phyloP scores from a whole-genome alignment of 176 grass and related monocot genomes.

The Musa itinerans region DNA sequence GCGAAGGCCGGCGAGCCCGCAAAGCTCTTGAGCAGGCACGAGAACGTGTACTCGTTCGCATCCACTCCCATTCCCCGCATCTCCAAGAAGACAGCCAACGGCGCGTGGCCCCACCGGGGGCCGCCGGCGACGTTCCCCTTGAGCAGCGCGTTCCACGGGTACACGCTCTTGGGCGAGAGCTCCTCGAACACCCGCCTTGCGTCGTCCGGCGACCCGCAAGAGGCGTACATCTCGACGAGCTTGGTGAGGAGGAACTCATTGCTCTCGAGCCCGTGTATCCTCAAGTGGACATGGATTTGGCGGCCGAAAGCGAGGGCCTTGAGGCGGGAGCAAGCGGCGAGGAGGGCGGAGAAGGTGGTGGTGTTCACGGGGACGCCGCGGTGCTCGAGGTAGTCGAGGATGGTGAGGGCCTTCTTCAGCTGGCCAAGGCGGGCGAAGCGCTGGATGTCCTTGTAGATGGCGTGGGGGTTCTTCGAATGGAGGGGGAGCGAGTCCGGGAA shows the following conservation, averaged over 20 bases:
- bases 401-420: slow-evolving; percentile 39
- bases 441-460: slow-evolving; percentile 41
- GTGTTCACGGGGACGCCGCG: slow-evolving; percentile 53
- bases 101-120: slow-evolving; percentile 26
- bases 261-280: slow-evolving; percentile 44
- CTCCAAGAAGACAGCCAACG: slow-evolving; percentile 34
- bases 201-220: slow-evolving; percentile 46
- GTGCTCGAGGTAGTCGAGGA: slow-evolving; percentile 82
- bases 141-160: slow-evolving; percentile 75
- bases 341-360: slow-evolving; percentile 63
- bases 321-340: slow-evolving; percentile 38
- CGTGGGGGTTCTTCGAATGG: slow-evolving; percentile 65
- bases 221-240: slow-evolving; percentile 61
- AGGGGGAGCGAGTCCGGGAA: slow-evolving; percentile 28
- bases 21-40: slow-evolving; percentile 77
- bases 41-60: slow-evolving; percentile 69
- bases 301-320: slow-evolving; percentile 43
- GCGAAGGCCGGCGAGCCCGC: slow-evolving; percentile 53
- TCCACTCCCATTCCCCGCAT: slow-evolving; percentile 50
- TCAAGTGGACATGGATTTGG: slow-evolving; percentile 66
- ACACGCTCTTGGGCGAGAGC: slow-evolving; percentile 32
- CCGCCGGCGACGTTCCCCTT: slow-evolving; percentile 47
- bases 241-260: slow-evolving; percentile 64
- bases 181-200: slow-evolving; percentile 42
- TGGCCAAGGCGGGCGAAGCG: slow-evolving; percentile 36